A percentile compares a stretch with the other conserved stretches of the same genome.
Conservation (phyloP, 352 stramenopile genomes). For the Pythium dissotocum region DNA sequence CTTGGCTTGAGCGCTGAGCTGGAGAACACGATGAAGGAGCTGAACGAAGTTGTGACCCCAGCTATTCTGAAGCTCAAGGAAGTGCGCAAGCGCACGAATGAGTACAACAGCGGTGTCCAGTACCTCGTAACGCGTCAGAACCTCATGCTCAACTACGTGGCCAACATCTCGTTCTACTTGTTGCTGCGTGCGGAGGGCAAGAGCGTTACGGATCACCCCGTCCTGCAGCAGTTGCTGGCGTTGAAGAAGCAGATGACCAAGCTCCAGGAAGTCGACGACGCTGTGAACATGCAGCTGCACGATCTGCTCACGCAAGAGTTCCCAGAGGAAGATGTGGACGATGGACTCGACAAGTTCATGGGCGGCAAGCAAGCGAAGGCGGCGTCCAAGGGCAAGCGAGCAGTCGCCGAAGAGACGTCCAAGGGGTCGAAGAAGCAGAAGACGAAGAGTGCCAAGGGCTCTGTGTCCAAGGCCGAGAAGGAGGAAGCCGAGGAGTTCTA, state of each 20-base stretch:
- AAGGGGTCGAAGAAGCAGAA: conserved; percentile 46
- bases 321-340: conserved; percentile 47
- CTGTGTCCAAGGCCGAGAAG: conserved; percentile 45
- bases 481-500: conserved; percentile 78
- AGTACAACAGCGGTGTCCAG: conserved; percentile 64
- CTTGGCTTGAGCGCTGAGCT: conserved; percentile 71
- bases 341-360: conserved; percentile 79
- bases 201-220: conserved; percentile 72
- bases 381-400: conserved; percentile 35
- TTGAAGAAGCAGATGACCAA: conserved; percentile 80
- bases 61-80: conserved; percentile 73
- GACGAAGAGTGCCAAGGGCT: conserved; percentile 35
- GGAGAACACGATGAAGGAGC: conserved; percentile 60
- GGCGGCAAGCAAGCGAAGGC: conserved; percentile 30
- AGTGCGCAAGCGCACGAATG: conserved; percentile 54
- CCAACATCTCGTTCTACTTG: conserved; percentile 89
- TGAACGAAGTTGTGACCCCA: conserved; percentile 65
- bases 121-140: conserved; percentile 84
- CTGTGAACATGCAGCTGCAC: conserved; percentile 59
- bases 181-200: conserved; percentile 79
- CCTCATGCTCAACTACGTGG: conserved; percentile 81
- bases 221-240: conserved; percentile 71
- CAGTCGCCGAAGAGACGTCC: background rate
- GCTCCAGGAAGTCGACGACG: conserved; percentile 54
- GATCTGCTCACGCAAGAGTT: conserved; percentile 71